Evolutionary conservation across 129 eudicot genomes (phyloP), one percentile per base, ranked within the genome.

Genomic region (Centella asiatica): DNA sequence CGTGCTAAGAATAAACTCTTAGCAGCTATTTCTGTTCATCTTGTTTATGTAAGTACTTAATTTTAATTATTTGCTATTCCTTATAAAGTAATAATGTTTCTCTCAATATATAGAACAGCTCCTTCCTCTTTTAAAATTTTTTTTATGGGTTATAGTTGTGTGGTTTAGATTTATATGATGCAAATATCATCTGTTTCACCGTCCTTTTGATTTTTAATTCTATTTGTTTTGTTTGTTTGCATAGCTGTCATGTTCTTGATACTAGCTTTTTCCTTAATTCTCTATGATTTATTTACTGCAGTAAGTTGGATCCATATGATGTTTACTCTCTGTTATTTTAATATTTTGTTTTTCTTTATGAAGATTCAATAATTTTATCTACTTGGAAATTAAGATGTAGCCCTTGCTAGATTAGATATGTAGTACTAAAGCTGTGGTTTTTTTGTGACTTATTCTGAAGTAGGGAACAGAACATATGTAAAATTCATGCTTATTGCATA

Each of bases 401-500:
- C 4, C 22, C 20, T 56, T 4, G 15, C 10, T 17, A 17, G 32
- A 56, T 53, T 53, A 20, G 8, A 18, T 55, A 6, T 36, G 28
- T 55, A 27, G 37, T 13, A 26, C 27, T 4, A 14, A 25, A 11
- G 26, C 6, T 31, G 14, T 31, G 44, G 20, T 18, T 13, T 54
- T 55, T 55, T 2, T 26, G 11, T 15, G 34, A 55, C 12, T 37
- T 11, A 7, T 37, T 15, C 2, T 26, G 58, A 19, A 58, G 15
- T 46, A 56, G 26, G 60, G 34, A 54, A 54, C 60, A 28, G 26
- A 26, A 33, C 62, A 18, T 57, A 24, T 29, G 40, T 11, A 56
- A 31, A 57, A 57, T 24, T 29, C 63, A 57, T 34, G 63, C 34
- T 45, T 58, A 34, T 58, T 34, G 45, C 25, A 58, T 33, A 33